Base-by-base conservation (phyloP, 2,329 filamentous ascomycete genomes). In the Ceratocystis alfenasii region DNA sequence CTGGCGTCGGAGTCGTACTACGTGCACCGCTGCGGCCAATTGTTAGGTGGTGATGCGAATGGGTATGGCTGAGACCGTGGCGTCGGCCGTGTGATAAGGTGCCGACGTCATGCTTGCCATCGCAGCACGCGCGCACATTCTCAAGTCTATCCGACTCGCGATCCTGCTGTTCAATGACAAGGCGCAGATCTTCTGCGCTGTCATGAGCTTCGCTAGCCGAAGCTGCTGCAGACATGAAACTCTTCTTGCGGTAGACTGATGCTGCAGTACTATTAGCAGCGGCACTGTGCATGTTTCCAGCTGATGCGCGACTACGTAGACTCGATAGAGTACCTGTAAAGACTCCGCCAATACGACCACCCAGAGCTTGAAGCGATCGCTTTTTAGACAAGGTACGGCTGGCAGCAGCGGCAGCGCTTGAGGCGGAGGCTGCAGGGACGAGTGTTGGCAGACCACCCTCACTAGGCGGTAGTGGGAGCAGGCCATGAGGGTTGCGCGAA, bases 111-210 rank as follows among this genome's bases (percentile, higher is more conserved):
- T 90, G 87, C 77, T 88, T 89, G 93, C 92, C 94, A 82, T 97
- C 94, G 76, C 94, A 99, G 78, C 94, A 99, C 68, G 93, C 92
- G 73, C 94, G 83, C 69, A 99, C 94, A 74, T 99, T 96, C 80
- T 97, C 93, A 71, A 97, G 80, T 69, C 87, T 82, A 73, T 92
- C 89, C 30, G 87, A 80, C 70, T 92, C 88, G 65, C 85, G 80
- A 71, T 93, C 87, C 73, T 91, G 87, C 69, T 83, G 81, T 76
- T 93, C 89, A 71, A 93, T 89, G 69, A 92, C 85, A 69, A 87
- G 82, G 66, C 90, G 81, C 66, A 96, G 74, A 73, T 96, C 90
- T 74, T 96, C 90, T 2, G 89, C 89, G 71, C 87, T 90, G 73
- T 93, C 88, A 69, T 87, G 85, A 17, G 84, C 83, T 71, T 84